These are phyloP conservation scores for Globisporangium mamillatum DNA, from an alignment of 352 stramenopile species.

Conservation along the genomic window DNA sequence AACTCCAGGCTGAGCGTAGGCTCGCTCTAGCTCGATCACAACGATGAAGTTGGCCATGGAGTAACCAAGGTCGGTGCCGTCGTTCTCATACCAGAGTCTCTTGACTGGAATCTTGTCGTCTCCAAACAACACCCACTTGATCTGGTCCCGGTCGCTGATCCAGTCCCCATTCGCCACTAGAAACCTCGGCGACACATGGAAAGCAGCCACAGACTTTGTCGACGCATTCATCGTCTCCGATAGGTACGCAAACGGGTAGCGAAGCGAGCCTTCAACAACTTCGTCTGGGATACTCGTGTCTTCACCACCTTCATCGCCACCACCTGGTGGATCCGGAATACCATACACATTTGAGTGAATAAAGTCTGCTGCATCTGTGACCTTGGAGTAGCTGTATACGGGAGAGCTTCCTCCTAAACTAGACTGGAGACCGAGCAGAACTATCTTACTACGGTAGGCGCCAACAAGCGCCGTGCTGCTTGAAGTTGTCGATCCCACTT, in stretches of 20 bases:
- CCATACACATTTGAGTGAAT: constrained; percentile 1
- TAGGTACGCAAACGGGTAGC: constrained; percentile 8
- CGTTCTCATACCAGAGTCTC: neutral
- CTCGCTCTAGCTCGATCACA: neutral
- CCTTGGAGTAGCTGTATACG: neutral
- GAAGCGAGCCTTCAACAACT: neutral
- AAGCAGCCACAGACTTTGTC: neutral
- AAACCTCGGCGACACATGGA: neutral
- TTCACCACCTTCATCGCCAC: neutral
- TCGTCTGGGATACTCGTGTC: neutral
- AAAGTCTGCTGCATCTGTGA: neutral
- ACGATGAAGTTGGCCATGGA: neutral
- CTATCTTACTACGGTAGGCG: neutral
- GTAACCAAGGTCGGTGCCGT: neutral
- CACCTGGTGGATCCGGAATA: no score
- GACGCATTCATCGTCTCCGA: neutral
- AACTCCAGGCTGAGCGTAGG: neutral
- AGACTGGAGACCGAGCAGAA: neutral
- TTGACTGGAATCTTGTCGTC: constrained; percentile 3
- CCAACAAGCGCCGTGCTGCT: neutral
- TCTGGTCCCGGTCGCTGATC: neutral
- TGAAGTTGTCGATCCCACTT: neutral
- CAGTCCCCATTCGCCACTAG: constrained; percentile 1
- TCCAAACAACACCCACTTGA: neutral
- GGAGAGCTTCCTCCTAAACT: neutral